A percentile compares a stretch with the other conserved stretches of the same genome.
These are phyloP conservation scores for Trypanosoma congolense DNA, from an alignment of 208 protist genomes.

Conservation along the genomic window DNA sequence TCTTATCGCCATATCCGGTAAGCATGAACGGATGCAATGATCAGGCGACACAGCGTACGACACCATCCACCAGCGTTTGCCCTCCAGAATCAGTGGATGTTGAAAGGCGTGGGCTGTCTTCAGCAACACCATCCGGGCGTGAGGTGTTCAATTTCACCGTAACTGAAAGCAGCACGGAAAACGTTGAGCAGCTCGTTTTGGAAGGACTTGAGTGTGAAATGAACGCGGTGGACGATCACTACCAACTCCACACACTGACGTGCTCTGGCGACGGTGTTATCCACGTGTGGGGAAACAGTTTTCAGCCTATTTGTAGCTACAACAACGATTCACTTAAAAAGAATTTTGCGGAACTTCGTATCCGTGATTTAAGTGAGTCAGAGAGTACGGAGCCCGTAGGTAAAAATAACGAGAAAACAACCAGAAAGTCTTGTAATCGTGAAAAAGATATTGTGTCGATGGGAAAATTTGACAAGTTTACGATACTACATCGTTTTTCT, in stretches of 20 bases:
- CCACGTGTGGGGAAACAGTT: slow-evolving; percentile 1
- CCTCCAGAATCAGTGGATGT: not conserved
- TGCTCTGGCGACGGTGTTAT: slow-evolving; percentile 2
- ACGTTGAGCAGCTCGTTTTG: not conserved
- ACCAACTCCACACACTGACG: not conserved
- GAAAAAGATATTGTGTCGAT: slow-evolving; percentile 2
- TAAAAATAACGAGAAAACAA: slow-evolving; percentile 4
- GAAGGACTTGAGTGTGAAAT: not conserved
- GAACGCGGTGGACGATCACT: not conserved
- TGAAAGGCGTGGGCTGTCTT: not conserved
- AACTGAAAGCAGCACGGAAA: not conserved
- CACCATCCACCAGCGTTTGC: not conserved
- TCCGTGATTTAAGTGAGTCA: not conserved
- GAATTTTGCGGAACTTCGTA: slow-evolving; percentile 3
- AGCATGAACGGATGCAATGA: not conserved
- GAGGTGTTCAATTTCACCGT: not conserved
- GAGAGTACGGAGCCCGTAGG: not conserved
- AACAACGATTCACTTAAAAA: slow-evolving; percentile 5
- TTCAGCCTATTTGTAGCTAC: slow-evolving; percentile 3
- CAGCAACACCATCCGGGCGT: not conserved
- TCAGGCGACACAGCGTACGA: not conserved
- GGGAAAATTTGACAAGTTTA: slow-evolving; percentile 7
- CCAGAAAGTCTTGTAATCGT: slow-evolving; percentile 1
- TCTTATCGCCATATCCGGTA: not conserved
- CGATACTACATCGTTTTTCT: slow-evolving; percentile 34